Base-by-base conservation (phyloP, 257 asterid species). In the Gentiana straminea region DNA sequence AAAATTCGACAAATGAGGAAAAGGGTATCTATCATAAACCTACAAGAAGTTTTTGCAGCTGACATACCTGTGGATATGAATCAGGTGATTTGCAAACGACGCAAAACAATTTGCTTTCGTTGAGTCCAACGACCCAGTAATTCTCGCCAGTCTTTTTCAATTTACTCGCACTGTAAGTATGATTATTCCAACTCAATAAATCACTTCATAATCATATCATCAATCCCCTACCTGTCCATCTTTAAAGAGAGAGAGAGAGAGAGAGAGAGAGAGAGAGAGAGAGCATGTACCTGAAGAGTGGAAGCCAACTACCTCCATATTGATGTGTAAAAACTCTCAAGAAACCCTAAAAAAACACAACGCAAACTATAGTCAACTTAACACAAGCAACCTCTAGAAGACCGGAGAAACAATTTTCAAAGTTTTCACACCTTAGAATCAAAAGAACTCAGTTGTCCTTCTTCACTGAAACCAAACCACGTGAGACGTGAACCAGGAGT, bases 401-500 rank as follows among this genome's bases (percentile, higher is more conserved):
- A 48, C 7, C 11, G 44, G 12, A 53, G 36, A 39, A 52, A 52
- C 49, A 49, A 35, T 33, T 51, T 8, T 12, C 53, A 69, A 50
- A 38, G 55, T 7, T 71, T 60, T 13, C 60, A 60, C 77, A 92
- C 99, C 95, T 86, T 83, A 41, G 99, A 85, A 76, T 92, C 99
- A 64, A 79, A 92, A 50, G 99, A 80, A 62, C 97, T 82, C 59
- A 85, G 80, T 61, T 74, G 87, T 51, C 95, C 99, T 75, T 85
- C 99, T 66, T 88, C 97, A 49, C 95, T 85, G 72, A 83, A 88
- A 63, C 99, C 99, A 60, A 92, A 75, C 99, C 99, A 92, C 10
- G 79, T 73, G 65, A 92, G 76, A 68, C 69, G 68, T 37, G 99
- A 92, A 52, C 94, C 97, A 53, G 95, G 99, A 59, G 99, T 92